Evolutionary conservation across 2,329 filamentous ascomycete genomes (phyloP).

Genomic region (Diplodia intermedia): DNA sequence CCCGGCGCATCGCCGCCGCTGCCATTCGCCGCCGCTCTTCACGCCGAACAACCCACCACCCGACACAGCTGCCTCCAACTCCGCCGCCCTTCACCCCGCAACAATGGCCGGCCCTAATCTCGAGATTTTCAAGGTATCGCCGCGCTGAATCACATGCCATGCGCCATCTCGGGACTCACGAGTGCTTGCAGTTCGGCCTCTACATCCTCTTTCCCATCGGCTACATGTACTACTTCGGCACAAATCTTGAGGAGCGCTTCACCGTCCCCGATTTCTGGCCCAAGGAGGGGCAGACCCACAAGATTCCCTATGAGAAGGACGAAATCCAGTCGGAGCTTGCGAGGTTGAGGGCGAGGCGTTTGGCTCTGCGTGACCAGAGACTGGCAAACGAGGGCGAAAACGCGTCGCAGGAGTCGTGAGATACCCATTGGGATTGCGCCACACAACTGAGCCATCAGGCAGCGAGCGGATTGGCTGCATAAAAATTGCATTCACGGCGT

Average conservation of each 20-base stretch:
- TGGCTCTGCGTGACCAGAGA: constrained; percentile 57
- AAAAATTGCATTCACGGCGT: constrained; percentile 27
- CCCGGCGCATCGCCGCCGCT: constrained; percentile 36
- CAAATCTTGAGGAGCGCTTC: constrained; percentile 90
- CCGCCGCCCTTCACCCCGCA: not conserved
- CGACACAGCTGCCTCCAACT: constrained; percentile 33
- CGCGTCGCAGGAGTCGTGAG: constrained; percentile 3
- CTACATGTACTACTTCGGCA: constrained; percentile 99
- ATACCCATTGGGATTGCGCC: not conserved
- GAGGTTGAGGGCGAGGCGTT: constrained; percentile 64
- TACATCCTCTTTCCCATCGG: constrained; percentile 99
- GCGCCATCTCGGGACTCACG: constrained; percentile 26
- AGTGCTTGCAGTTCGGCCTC: constrained; percentile 76
- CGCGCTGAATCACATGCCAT: constrained; percentile 34
- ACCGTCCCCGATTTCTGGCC: constrained; percentile 93
- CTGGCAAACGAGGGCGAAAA: constrained; percentile 45
- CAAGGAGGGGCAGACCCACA: constrained; percentile 76
- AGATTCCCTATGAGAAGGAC: constrained; percentile 76
- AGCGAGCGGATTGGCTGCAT: not conserved
- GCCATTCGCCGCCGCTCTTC: constrained; percentile 4
- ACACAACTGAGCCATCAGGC: not conserved
- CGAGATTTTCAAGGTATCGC: constrained; percentile 86
- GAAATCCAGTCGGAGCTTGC: constrained; percentile 85
- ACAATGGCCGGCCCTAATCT: constrained; percentile 86
- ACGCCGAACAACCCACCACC: not conserved